Base-by-base conservation (phyloP, 192 early-diverging fungal genomes). In the Backusella parvicylindrica region DNA sequence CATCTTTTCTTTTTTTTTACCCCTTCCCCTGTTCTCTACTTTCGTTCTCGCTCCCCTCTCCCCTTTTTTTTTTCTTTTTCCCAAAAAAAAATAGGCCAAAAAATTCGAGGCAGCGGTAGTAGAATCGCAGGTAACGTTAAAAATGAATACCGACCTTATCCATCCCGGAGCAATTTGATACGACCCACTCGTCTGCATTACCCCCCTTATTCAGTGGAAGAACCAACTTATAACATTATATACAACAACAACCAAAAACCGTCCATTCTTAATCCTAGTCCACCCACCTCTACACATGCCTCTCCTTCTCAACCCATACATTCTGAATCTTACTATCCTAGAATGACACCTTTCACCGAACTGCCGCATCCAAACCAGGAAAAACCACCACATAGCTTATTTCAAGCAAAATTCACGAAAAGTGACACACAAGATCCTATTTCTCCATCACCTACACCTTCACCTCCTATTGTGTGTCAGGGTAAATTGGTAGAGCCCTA, bases 371-470 rank as follows among this genome's bases (percentile, higher is more conserved):
- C 68, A 30, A 28, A 28, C 53, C 53, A 60, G 28, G 53, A 60
- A 60, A 60, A 60, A 12, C 53, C 6, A 9, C 37, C 21, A 60
- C 53, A 28, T 28, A 9, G 53, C n/a, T 28, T 28, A 60, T 60
- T 60, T 60, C 53, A 60, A 23, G 23, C 26, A 60, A 60, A 60
- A 28, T 5, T 12, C 12, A 28, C 28, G 26, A 60, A 26, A 23
- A 28, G 23, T 47, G 23, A 38, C 18, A 16, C 37, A 13, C 37
- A 28, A 0, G 21, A 41, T 70, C 68, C 68, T 2, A 38, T 47
- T 43, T 68, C 66, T 68, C 68, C 68, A 15, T 70, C 68, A 6
- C 68, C 68, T 47, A 70, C 68, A 26, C 68, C 68, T 30, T 70
- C 68, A 7, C 68, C 68, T 30, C 68, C 68, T 30, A 37, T 41